Base-by-base conservation (phyloP, 1,284 basidiomycete genomes). In the Peniophora sp. region DNA sequence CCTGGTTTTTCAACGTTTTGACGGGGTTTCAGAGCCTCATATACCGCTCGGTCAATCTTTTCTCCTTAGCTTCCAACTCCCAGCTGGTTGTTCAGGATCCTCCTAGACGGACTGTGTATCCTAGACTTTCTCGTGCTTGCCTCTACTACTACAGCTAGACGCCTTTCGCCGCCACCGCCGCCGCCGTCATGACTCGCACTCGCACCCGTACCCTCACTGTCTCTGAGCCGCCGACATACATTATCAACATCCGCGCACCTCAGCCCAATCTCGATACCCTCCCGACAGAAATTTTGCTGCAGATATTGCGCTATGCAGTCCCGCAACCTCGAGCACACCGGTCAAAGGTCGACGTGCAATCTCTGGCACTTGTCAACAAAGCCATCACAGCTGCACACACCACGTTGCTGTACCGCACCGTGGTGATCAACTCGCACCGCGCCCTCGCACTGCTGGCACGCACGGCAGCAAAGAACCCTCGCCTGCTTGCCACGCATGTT, bases 231-330 rank as follows among this genome's bases (percentile, higher is more conserved):
- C 8, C n/a, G 8, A 20, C 37, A 15, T 41, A 41, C 18, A 17
- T 15, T 20, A 41, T 41, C 37, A 17, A 8, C 37, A 6, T 41
- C 5, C n/a, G 15, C 15, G 37, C 37, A 5, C n/a, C 37, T 41
- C 37, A 17, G 37, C 37, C 37, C 37, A 32, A 45, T n/a, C 41
- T 63, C 46, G 51, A 57, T 44, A 54, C 56, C 32, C 50, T 65
- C 14, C 63, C 63, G 23, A 42, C 56, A n/a, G 61, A 61, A 46
- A 52, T 73, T 35, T 54, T 64, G 18, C 55, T 71, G 18, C 56
- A 63, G 32, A 69, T 73, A 42, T 51, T 73, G 18, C 64, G 70
- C 52, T 50, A 62, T 10, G 61, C 66, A 17, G 58, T 70, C 32
- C 36, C 58, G 35, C 62, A 58, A 48, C 61, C 66, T 9, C 15